Percentiles rank a stretch among this genome's conserved stretches.
Conservation (phyloP, 176 grass and related monocot species). For the Zoysia pacifica region DNA sequence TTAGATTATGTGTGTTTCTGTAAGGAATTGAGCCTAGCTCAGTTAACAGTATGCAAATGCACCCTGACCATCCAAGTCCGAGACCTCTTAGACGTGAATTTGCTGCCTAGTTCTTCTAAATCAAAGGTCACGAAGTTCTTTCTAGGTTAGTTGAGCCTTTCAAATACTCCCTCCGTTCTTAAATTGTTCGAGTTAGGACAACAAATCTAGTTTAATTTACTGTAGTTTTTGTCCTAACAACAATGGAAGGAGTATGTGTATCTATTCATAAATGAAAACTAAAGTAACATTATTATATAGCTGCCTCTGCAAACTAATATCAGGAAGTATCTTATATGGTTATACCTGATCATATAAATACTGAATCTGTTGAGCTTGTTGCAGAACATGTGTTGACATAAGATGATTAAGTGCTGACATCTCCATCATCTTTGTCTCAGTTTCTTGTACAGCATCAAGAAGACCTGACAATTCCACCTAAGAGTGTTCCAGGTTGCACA, state of each 20-base stretch:
- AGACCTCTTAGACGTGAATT: too few relatives aligned
- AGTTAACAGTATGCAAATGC: background rate
- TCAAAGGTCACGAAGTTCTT: background rate
- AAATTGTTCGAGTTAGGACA: too few relatives aligned
- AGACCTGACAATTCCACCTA: conserved; percentile 82
- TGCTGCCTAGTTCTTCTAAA: too few relatives aligned
- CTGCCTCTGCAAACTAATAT: background rate
- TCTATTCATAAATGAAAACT: background rate
- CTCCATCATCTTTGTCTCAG: conserved; percentile 97
- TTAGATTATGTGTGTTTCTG: background rate
- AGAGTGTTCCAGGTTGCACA: conserved; percentile 22
- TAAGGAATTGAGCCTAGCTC: background rate
- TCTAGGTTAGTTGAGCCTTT: background rate
- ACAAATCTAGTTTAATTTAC: too few relatives aligned
- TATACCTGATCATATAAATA: conserved; percentile 87
- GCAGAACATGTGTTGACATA: conserved; percentile 93
- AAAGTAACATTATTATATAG: background rate
- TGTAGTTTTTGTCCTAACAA: background rate
- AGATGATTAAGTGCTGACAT: conserved; percentile 95
- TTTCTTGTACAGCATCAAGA: conserved; percentile 88
- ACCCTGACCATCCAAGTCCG: background rate
- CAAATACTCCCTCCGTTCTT: too few relatives aligned
- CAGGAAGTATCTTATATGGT: background rate
- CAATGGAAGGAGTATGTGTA: background rate
- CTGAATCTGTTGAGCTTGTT: conserved; percentile 91